Evolutionary conservation across 305 asterid genomes (phyloP).

Genomic region (Fraxinus sp.): DNA sequence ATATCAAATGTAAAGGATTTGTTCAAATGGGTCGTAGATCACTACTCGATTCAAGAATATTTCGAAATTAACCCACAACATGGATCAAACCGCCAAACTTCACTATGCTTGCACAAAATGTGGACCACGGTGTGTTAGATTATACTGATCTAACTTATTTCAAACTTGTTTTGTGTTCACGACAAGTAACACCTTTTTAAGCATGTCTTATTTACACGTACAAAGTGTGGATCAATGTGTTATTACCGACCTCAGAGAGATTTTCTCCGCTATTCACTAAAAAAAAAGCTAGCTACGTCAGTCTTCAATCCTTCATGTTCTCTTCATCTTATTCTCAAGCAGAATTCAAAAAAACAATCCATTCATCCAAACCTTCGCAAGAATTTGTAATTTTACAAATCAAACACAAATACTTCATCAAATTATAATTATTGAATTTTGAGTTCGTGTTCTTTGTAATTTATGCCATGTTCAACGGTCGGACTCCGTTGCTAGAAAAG

Average conservation of each 20-base stretch:
- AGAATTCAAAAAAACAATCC: too few species aligned
- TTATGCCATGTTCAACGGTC: background rate
- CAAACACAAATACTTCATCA: background rate
- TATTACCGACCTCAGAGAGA: background rate
- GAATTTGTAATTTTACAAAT: background rate
- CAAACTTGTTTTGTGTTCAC: background rate
- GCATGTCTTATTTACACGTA: background rate
- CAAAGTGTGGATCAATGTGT: background rate
- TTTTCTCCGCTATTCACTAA: background rate
- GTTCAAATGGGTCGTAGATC: background rate
- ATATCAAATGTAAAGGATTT: too few species aligned
- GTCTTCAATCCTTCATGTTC: background rate
- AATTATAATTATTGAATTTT: too few species aligned
- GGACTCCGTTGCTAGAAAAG: background rate
- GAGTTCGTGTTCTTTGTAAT: background rate
- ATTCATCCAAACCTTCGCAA: background rate
- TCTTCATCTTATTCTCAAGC: background rate
- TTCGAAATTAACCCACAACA: background rate
- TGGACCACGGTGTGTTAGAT: background rate
- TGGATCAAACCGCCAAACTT: background rate
- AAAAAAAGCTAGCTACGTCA: too few species aligned
- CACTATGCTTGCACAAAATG: background rate
- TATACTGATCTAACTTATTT: background rate
- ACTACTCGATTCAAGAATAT: background rate
- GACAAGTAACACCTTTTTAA: background rate